phyloP scores from a whole-genome alignment of 805 yeast genomes.

The Cyberlindnera mycetangii region DNA sequence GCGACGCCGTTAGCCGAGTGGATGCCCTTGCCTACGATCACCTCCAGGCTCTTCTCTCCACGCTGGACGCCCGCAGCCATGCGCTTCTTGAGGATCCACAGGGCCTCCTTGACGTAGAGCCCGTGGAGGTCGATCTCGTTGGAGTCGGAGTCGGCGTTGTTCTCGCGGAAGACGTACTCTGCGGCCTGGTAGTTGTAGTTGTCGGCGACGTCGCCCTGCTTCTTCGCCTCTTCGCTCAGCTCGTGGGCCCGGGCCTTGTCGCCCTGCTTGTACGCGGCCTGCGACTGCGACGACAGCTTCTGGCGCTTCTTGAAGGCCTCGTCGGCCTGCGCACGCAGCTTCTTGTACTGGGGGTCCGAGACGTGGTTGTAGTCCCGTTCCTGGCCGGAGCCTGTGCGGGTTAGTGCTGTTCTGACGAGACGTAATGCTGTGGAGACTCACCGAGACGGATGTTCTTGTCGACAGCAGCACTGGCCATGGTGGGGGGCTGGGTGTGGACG shows the following conservation, averaged over 20 bases:
- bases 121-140: slow-evolving; percentile 96
- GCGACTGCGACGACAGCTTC: slow-evolving; percentile 62
- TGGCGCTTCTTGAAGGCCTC: slow-evolving; percentile 56
- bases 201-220: slow-evolving; percentile 60
- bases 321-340: slow-evolving; percentile 66
- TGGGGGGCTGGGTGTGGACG: too few relatives aligned
- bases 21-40: slow-evolving; percentile 90
- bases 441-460: slow-evolving; percentile 18
- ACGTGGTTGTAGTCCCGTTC: slow-evolving; percentile 70
- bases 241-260: slow-evolving; percentile 71
- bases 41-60: slow-evolving; percentile 62
- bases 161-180: slow-evolving; percentile 80
- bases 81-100: slow-evolving; percentile 68
- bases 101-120: slow-evolving; percentile 83
- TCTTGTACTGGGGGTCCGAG: slow-evolving; percentile 59
- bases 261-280: slow-evolving; percentile 72
- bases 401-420: too few relatives aligned
- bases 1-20: slow-evolving; percentile 83
- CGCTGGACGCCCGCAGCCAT: slow-evolving; percentile 58
- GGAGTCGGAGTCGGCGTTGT: slow-evolving; percentile 79
- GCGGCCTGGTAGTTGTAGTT: slow-evolving; percentile 78
- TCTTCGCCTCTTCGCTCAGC: slow-evolving; percentile 66
- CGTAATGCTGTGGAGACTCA: too few relatives aligned
- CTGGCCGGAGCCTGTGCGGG: slow-evolving; percentile 15
- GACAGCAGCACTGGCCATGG: slow-evolving; percentile 11